Evolutionary conservation across 345 rosid genomes (phyloP).

Genomic region (Eutrema heterophyllum): DNA sequence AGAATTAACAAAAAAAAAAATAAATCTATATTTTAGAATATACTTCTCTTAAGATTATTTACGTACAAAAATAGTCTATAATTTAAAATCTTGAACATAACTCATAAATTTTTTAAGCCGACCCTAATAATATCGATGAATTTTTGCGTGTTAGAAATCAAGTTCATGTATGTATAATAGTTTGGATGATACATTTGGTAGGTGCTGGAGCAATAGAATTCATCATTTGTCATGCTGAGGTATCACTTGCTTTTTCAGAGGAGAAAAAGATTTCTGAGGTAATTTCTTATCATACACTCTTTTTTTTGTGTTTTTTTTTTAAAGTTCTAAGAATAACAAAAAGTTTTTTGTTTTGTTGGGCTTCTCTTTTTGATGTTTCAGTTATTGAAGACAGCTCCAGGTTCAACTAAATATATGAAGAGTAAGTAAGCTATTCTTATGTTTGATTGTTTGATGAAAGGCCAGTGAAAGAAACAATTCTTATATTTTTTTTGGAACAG

Average conservation of each 20-base stretch:
- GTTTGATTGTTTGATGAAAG: not conserved
- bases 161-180: not conserved
- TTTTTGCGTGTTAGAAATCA: not conserved
- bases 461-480: slow-evolving; percentile 1
- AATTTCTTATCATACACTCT: not conserved
- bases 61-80: too few relatives aligned
- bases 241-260: slow-evolving; percentile 82
- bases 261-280: slow-evolving; percentile 92
- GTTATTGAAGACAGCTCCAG: slow-evolving; percentile 81
- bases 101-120: not conserved
- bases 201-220: slow-evolving; percentile 96
- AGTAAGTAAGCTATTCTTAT: slow-evolving; percentile 62
- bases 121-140: not conserved
- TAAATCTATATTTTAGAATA: too few relatives aligned
- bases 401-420: slow-evolving; percentile 53
- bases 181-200: slow-evolving; percentile 13
- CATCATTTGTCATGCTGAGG: slow-evolving; percentile 82
- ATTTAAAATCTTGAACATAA: too few relatives aligned
- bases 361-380: slow-evolving; percentile 32
- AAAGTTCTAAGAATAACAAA: not conserved
- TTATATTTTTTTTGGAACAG: slow-evolving; percentile 36
- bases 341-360: not conserved
- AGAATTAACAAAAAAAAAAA: too few relatives aligned
- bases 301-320: too few relatives aligned
- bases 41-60: too few relatives aligned